Base-by-base conservation (phyloP, 176 grass and related monocot genomes). In the Hsuehochloa calcarea region DNA sequence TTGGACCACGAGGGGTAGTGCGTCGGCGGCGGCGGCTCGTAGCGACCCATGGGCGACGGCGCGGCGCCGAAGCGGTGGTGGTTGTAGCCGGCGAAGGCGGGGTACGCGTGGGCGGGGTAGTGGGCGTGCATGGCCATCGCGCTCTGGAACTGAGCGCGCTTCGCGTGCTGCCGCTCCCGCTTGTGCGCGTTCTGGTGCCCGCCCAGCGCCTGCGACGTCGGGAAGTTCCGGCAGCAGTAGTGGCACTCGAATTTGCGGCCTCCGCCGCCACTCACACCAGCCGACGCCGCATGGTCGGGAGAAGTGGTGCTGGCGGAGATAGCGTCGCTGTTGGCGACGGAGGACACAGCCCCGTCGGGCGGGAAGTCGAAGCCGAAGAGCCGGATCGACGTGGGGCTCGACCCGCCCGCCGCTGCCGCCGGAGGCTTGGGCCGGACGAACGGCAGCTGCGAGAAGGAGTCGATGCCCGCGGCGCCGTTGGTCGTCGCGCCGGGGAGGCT, bases 141-240 rank as follows among this genome's bases (percentile, higher is more conserved):
- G 49, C 88, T 89, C 78, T 96, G 97, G 90, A 96, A 92, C 68
- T 94, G 93, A 40, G 90, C 92, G 67, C 93, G 86, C 91, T 94
- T 96, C 8, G 84, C 90, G 43, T 92, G 91, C 71, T 93, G 86
- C 65, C 88, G 82, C 90, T 89, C 87, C 19, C 87, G 82, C 82
- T 96, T 99, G 92, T 99, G 97, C 44, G 97, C 97, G 85, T 99
- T 99, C 85, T 99, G 97, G 84, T 99, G 97, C 0, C 97, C 97
- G 52, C 97, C 97, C n/a, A 99, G 89, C 35, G 93, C 93, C 77
- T 99, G 97, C 70, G 93, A 96, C 37, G 97, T 99, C 44, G 93
- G 97, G 85, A 96, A 99, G 84, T 99, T 95, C 60, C 97, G 93
- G 88, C 86, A 96, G 85, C 97, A 99, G 86, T 99, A 99, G 90